These are phyloP conservation scores for Drosera capensis DNA, from an alignment of 148 eudicot genomes.

Conservation along the genomic window DNA sequence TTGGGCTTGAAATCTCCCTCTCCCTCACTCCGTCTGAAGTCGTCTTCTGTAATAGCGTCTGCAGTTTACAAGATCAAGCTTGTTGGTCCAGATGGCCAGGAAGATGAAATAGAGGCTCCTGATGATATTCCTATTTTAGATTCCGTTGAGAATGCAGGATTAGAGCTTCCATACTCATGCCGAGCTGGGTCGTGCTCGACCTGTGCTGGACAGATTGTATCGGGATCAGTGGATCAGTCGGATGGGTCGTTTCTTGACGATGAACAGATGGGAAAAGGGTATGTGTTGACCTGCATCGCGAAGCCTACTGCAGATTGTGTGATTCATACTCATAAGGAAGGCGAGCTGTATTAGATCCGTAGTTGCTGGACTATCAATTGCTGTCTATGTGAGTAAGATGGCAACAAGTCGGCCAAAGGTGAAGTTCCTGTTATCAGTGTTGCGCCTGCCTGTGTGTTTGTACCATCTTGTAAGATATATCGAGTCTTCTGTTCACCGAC, in stretches of 20 bases:
- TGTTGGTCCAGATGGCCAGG: conserved; percentile 29
- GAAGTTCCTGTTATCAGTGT: no score
- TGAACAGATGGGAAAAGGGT: conserved; percentile 40
- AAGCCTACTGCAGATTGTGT: conserved; percentile 63
- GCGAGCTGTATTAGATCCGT: conserved; percentile 45
- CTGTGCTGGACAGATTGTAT: conserved; percentile 48
- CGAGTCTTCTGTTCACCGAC: no score
- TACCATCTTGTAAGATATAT: no score
- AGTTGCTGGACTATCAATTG: no score
- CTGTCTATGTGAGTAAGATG: no score
- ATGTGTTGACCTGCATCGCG: conserved; percentile 59
- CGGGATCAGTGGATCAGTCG: conserved; percentile 66
- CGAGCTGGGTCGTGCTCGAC: conserved; percentile 91
- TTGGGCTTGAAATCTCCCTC: conserved; percentile 39
- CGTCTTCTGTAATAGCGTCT: conserved; percentile 13
- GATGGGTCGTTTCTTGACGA: conserved; percentile 90
- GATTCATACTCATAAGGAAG: conserved; percentile 71
- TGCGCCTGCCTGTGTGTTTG: no score
- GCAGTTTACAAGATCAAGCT: conserved; percentile 35
- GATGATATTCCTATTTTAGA: conserved; percentile 38
- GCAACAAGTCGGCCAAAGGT: no score
- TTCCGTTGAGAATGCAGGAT: conserved; percentile 49
- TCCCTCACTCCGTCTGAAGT: no score
- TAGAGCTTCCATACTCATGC: conserved; percentile 83
- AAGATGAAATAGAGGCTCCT: conserved; percentile 32